A percentile compares a stretch with the other conserved stretches of the same genome.
phyloP scores from a whole-genome alignment of 768 basidiomycete species.

The Naematelia encephala region DNA sequence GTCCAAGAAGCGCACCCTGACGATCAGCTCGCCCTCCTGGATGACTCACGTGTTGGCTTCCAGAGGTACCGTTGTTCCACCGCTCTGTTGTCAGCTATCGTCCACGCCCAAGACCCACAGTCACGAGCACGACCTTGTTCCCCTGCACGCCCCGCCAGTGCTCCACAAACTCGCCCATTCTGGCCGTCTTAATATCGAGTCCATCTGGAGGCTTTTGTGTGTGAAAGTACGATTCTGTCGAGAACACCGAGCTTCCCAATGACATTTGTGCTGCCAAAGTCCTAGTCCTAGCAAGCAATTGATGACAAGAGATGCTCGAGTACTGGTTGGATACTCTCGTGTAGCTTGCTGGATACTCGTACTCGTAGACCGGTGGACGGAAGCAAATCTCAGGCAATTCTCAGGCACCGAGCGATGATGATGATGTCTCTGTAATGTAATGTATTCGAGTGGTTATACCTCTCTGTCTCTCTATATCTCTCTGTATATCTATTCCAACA shows the following conservation, averaged over 20 bases:
- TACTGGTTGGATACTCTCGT: too few species aligned
- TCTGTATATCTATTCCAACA: neutral
- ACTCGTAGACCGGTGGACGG: neutral
- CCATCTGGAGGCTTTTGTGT: constrained; percentile 75
- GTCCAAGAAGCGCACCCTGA: constrained; percentile 95
- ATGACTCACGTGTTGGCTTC: constrained; percentile 98
- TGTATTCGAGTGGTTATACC: too few species aligned
- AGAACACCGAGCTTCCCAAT: too few species aligned
- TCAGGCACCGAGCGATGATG: neutral
- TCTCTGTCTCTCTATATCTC: neutral
- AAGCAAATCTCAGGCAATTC: neutral
- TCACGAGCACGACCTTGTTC: constrained; percentile 84
- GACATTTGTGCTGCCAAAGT: too few species aligned
- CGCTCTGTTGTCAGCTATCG: constrained; percentile 62
- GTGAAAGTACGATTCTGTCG: constrained; percentile 83
- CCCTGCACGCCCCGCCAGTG: constrained; percentile 61
- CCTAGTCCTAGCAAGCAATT: too few species aligned
- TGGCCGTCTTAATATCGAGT: constrained; percentile 63
- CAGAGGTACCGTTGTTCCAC: constrained; percentile 94
- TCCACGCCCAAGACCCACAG: constrained; percentile 59
- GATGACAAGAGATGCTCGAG: too few species aligned
- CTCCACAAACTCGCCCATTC: constrained; percentile 66
- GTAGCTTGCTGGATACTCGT: too few species aligned
- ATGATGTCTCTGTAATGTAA: neutral
- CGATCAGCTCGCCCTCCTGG: constrained; percentile 33